Percentiles rank a stretch among this genome's conserved stretches.
Conservation (phyloP, 2,329 filamentous ascomycete genomes). For the Coniosporium tulheliwenetii region DNA sequence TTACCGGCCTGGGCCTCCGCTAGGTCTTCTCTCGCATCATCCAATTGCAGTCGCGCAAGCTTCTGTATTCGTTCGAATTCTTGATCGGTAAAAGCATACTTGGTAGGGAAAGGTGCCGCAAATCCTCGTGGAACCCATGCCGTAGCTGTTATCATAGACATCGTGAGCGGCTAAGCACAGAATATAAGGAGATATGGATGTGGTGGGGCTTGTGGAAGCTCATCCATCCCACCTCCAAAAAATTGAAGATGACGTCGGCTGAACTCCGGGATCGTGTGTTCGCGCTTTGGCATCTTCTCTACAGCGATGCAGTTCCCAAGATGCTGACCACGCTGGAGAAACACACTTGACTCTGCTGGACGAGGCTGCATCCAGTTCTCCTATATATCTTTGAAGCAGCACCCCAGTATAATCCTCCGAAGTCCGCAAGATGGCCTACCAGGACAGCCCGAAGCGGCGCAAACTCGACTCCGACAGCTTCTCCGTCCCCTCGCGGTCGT, state of each 20-base stretch:
- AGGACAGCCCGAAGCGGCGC: conserved; percentile 46
- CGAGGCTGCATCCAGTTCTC: too few species aligned
- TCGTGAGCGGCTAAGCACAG: conserved; percentile 9
- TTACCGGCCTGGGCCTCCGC: conserved; percentile 39
- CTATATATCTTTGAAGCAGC: too few species aligned
- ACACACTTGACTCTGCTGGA: too few species aligned
- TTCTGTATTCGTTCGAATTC: conserved; percentile 35
- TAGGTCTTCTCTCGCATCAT: conserved; percentile 81
- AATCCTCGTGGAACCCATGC: conserved; percentile 37
- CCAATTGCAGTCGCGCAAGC: conserved; percentile 50
- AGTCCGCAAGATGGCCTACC: conserved; percentile 16
- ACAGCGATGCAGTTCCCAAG: too few species aligned
- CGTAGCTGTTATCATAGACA: conserved; percentile 41
- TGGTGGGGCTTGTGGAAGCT: not conserved
- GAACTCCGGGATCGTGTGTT: too few species aligned
- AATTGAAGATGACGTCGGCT: too few species aligned
- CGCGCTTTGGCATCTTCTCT: too few species aligned
- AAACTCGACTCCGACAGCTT: conserved; percentile 51
- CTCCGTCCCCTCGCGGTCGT: conserved; percentile 33
- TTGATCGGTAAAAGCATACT: conserved; percentile 35
- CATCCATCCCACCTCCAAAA: too few species aligned
- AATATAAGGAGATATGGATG: conserved; percentile 1
- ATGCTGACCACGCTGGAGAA: too few species aligned
- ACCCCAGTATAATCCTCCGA: too few species aligned
- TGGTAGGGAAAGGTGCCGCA: conserved; percentile 31